Conservation (phyloP, 495 filamentous ascomycete species). For the Penicillium mononematosum region DNA sequence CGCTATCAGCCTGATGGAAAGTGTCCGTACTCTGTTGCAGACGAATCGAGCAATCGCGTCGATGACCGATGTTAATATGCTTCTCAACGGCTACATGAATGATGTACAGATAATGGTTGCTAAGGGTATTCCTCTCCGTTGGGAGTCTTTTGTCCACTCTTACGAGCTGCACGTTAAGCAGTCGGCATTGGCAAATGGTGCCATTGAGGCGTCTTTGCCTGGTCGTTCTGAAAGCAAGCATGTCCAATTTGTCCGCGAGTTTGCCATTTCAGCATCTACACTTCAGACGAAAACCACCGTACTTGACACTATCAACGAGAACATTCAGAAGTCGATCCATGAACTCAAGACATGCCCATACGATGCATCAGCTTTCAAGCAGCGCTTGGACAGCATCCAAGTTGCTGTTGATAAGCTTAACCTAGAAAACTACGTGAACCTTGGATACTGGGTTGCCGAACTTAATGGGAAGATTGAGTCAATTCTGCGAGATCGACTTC, state of each 20-base stretch:
- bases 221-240: slow-evolving; percentile 81
- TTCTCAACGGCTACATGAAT: slow-evolving; percentile 87
- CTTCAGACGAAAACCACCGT: slow-evolving; percentile 82
- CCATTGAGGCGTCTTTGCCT: slow-evolving; percentile 55
- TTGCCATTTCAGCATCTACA: slow-evolving; percentile 76
- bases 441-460: slow-evolving; percentile 80
- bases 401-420: slow-evolving; percentile 91
- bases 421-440: slow-evolving; percentile 89
- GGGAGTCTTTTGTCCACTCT: slow-evolving; percentile 96
- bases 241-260: slow-evolving; percentile 92
- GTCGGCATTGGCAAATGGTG: slow-evolving; percentile 54
- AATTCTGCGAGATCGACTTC: slow-evolving; percentile 72
- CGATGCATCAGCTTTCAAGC: slow-evolving; percentile 68
- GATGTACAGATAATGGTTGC: slow-evolving; percentile 75
- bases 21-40: slow-evolving; percentile 83
- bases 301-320: slow-evolving; percentile 74
- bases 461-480: slow-evolving; percentile 81
- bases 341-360: slow-evolving; percentile 89
- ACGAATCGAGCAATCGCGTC: slow-evolving; percentile 75
- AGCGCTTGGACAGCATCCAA: slow-evolving; percentile 81
- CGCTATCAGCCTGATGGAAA: slow-evolving; percentile 97
- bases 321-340: slow-evolving; percentile 73
- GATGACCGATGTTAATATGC: slow-evolving; percentile 80
- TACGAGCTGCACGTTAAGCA: slow-evolving; percentile 89
- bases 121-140: slow-evolving; percentile 85